Conservation (phyloP, 2,329 filamentous ascomycete genomes). For the Cercospora sp. region DNA sequence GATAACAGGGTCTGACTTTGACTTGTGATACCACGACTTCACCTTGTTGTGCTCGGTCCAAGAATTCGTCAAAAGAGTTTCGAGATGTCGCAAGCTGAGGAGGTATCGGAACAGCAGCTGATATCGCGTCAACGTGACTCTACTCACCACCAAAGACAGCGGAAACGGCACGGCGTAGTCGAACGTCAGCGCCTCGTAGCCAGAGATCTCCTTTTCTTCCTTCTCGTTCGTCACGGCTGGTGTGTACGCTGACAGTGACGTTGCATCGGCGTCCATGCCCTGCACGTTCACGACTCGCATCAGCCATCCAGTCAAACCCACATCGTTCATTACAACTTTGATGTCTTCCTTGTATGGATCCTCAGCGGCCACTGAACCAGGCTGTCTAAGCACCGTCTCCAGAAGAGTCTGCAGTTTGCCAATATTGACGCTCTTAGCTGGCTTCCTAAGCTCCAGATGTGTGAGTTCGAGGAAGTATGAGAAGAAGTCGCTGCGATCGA, state of each 20-base stretch:
- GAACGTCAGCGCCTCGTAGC: constrained; percentile 89
- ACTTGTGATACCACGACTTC: constrained; percentile 72
- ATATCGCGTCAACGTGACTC: constrained; percentile 95
- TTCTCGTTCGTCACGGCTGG: constrained; percentile 62
- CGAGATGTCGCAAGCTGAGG: constrained; percentile 82
- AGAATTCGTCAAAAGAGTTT: constrained; percentile 79
- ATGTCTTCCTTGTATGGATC: constrained; percentile 99
- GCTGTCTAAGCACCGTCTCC: constrained; percentile 94
- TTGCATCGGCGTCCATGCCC: constrained; percentile 72
- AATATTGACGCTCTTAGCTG: constrained; percentile 83
- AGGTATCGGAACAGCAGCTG: constrained; percentile 95
- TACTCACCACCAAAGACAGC: constrained; percentile 89
- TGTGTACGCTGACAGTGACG: constrained; percentile 61
- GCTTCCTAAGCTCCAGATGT: constrained; percentile 78
- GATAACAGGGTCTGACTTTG: constrained; percentile 58
- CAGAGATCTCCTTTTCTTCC: constrained; percentile 81
- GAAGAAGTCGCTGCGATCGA: constrained; percentile 97
- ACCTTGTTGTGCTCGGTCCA: constrained; percentile 89
- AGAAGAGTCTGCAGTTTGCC: constrained; percentile 91
- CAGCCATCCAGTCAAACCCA: constrained; percentile 86
- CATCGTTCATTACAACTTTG: constrained; percentile 95
- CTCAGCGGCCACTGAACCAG: constrained; percentile 86
- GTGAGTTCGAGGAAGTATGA: constrained; percentile 95
- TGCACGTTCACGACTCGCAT: constrained; percentile 97
- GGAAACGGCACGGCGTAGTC: constrained; percentile 95